Percentiles rank a stretch among this genome's conserved stretches.
phyloP scores from a whole-genome alignment of 371 early-diverging fungal genomes.

The Apophysomyces ossiformis region DNA sequence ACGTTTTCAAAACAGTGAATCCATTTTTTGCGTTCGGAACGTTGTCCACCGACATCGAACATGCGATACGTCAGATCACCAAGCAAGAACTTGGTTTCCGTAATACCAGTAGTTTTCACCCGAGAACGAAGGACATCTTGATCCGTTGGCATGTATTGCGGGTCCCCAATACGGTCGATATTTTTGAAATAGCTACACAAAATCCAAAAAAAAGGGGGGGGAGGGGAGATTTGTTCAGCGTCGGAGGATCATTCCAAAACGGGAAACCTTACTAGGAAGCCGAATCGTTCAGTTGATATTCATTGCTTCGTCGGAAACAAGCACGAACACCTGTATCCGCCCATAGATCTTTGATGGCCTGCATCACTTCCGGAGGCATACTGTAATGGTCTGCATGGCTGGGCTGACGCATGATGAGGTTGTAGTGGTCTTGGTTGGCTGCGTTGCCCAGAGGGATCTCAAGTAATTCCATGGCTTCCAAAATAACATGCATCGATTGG shows the following conservation, averaged over 20 bases:
- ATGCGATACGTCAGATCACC: slow-evolving; percentile 83
- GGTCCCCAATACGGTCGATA: slow-evolving; percentile 79
- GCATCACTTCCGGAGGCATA: slow-evolving; percentile 60
- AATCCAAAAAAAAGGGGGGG: slow-evolving; percentile 10
- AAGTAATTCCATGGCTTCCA: slow-evolving; percentile 86
- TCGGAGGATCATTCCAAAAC: not conserved
- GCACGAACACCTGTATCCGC: slow-evolving; percentile 73
- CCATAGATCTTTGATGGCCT: slow-evolving; percentile 78
- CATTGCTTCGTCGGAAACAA: slow-evolving; percentile 71
- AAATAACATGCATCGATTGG: slow-evolving; percentile 86
- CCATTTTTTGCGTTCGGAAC: slow-evolving; percentile 94
- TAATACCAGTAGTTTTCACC: slow-evolving; percentile 87
- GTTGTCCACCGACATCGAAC: slow-evolving; percentile 96
- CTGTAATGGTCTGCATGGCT: slow-evolving; percentile 73
- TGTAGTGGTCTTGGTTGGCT: slow-evolving; percentile 61
- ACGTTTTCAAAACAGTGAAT: slow-evolving; percentile 94
- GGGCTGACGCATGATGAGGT: slow-evolving; percentile 54
- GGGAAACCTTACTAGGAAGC: slow-evolving; percentile 69
- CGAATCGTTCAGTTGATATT: slow-evolving; percentile 88
- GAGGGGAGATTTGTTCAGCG: not conserved
- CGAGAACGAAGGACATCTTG: slow-evolving; percentile 85
- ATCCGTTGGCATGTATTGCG: slow-evolving; percentile 83
- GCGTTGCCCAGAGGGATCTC: slow-evolving; percentile 65
- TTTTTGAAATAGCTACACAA: slow-evolving; percentile 78
- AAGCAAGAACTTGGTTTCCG: slow-evolving; percentile 85